Conservation (phyloP, 352 stramenopile genomes). For the Globisporangium yorkense region DNA sequence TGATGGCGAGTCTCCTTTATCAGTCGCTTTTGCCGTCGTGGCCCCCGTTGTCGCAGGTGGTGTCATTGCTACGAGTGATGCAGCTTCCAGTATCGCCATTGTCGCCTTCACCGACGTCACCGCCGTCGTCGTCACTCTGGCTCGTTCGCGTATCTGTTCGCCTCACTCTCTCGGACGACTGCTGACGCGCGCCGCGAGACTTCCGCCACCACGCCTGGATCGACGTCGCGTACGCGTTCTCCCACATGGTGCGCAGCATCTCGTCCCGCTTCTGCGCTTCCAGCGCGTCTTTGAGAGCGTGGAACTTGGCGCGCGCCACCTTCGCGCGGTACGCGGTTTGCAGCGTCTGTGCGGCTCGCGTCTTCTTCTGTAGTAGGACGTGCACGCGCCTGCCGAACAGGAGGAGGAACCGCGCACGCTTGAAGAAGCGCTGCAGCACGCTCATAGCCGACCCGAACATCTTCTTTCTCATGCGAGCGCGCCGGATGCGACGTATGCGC, state of each 20-base stretch:
- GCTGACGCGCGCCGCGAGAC: not conserved
- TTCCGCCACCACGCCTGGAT: constrained; percentile 61
- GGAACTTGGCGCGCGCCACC: constrained; percentile 41
- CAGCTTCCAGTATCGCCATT: too few relatives aligned
- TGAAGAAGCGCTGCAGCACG: constrained; percentile 46
- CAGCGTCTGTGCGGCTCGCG: constrained; percentile 29
- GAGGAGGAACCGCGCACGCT: constrained; percentile 27
- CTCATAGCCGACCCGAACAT: constrained; percentile 14
- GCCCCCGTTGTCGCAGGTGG: too few relatives aligned
- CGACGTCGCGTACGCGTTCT: constrained; percentile 61
- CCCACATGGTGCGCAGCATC: constrained; percentile 57
- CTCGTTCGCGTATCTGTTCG: too few relatives aligned
- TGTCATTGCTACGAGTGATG: too few relatives aligned
- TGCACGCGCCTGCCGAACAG: constrained; percentile 34
- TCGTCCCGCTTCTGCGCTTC: constrained; percentile 47
- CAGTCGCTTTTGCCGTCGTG: too few relatives aligned
- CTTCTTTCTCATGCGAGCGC: constrained; percentile 6
- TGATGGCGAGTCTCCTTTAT: too few relatives aligned
- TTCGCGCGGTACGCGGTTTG: constrained; percentile 64
- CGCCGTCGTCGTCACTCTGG: not conserved
- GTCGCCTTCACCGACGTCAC: not conserved
- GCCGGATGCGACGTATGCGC: constrained; percentile 21
- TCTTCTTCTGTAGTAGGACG: constrained; percentile 18
- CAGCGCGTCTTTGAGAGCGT: constrained; percentile 52
- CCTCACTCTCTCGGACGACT: not conserved